These are phyloP conservation scores for Lepiota subincarnata DNA, from an alignment of 768 basidiomycete species.

Conservation along the genomic window DNA sequence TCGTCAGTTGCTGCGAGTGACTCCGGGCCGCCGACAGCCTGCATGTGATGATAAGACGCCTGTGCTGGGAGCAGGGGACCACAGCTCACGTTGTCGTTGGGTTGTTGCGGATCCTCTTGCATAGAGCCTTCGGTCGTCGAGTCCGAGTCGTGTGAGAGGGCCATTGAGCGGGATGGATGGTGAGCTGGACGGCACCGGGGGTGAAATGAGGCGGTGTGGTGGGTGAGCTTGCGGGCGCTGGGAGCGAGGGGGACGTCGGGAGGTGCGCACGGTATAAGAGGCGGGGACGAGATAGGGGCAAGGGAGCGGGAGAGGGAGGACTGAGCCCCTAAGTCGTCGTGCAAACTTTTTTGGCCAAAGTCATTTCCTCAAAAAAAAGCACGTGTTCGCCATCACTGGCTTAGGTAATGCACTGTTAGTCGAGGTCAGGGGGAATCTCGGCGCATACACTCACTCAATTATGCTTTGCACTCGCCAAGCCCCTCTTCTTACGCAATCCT, in stretches of 20 bases:
- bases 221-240: neutral
- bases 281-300: conserved; percentile 1
- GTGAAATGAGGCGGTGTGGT: neutral
- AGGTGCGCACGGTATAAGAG: neutral
- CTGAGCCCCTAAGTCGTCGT: conserved; percentile 4
- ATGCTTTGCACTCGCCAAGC: neutral
- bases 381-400: conserved; percentile 4
- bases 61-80: neutral
- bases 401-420: neutral
- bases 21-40: conserved; percentile 2
- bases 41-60: neutral
- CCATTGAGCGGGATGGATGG: neutral
- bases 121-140: neutral
- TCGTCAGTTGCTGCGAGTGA: neutral
- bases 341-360: conserved; percentile 11
- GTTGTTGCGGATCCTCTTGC: neutral
- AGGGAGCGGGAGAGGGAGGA: conserved; percentile 2
- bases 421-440: too few relatives aligned
- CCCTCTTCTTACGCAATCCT: neutral
- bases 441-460: conserved; percentile 1
- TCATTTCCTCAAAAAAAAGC: conserved; percentile 4
- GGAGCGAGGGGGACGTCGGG: neutral
- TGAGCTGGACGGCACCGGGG: too few relatives aligned
- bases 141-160: neutral
- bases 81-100: neutral